These are phyloP conservation scores for Quercus mongolica DNA, from an alignment of 306 rosid genomes.

Conservation along the genomic window DNA sequence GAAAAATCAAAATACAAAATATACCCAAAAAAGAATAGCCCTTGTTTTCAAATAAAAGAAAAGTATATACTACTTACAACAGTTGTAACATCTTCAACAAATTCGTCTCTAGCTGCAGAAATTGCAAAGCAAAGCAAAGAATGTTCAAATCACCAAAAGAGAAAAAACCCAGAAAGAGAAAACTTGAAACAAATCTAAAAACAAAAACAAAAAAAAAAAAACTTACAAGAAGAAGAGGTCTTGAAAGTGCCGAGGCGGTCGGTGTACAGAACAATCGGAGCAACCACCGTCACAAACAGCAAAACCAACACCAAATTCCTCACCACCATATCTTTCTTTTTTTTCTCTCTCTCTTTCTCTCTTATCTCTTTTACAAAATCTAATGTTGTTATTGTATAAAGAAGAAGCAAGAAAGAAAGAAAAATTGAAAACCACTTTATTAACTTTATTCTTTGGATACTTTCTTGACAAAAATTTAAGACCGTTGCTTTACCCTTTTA, in stretches of 20 bases:
- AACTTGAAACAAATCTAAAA: neutral
- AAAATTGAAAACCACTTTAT: neutral
- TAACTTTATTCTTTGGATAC: too few relatives aligned
- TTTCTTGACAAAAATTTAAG: too few relatives aligned
- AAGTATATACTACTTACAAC: conserved; percentile 46
- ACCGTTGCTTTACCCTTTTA: too few relatives aligned
- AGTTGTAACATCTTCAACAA: conserved; percentile 35
- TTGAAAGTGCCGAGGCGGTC: conserved; percentile 70
- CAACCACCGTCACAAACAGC: conserved; percentile 72
- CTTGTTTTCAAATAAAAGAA: neutral
- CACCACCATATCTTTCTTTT: conserved; percentile 45
- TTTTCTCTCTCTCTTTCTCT: conserved; percentile 17
- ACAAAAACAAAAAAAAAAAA: neutral
- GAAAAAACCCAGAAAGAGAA: neutral
- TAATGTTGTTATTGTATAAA: neutral
- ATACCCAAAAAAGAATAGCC: too few relatives aligned
- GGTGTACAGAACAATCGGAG: conserved; percentile 86
- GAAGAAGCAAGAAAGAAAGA: neutral
- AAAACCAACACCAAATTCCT: conserved; percentile 66
- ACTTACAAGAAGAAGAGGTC: conserved; percentile 63
- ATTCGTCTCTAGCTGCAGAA: conserved; percentile 57
- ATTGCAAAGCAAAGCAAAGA: neutral
- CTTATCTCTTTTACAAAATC: neutral
- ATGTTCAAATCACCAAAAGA: too few relatives aligned
- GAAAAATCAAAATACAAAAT: conserved; percentile 1